Evolutionary conservation across 1,139 yeast species (phyloP), one percentile per base, ranked within the genome.

Genomic region (Saccharomyces hybrid): DNA sequence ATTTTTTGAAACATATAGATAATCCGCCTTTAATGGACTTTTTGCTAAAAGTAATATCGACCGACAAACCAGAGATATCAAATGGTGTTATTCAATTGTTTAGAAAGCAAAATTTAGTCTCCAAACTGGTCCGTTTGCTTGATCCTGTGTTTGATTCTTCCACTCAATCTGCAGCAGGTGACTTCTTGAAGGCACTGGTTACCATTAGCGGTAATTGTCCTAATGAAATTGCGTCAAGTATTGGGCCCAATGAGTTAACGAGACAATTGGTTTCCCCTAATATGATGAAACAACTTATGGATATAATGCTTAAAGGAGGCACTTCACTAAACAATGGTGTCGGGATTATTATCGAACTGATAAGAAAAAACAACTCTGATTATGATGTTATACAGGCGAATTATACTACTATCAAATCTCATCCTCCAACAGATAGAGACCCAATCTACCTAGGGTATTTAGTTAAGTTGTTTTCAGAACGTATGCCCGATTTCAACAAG

Each of bases 301-400:
- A 80, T n/a, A 80, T 87, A 62, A 95, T 95, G 99, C 77, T 91
- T 25, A 75, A 81, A 59, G 98, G 98, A 16, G 97, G 97, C 4
- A 85, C 93, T 49, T 95, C 96, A 4, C 77, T 93, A 65, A 88
- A 96, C 38, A 93, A 93, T 61, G 97, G 98, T 56, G 99, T 93
- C 32, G 97, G 98, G 5, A 90, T 93, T 51, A 86, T 93, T 54
- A 93, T 93, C 67, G 99, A 93, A 70, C 86, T 93, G 56, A 95
- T 95, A 61, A 80, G 99, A 62, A 93, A 93, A 69, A 93, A 93
- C 71, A 95, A 93, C 70, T 88, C 97, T 1, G 99, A 93, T 70
- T 93, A 93, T 70, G 99, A 93, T 72, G 81, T 84, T 56, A 85
- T 89, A 51, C 97, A 96, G 20, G 91, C 93, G 41, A 78, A 90